Percentiles rank a stretch among this genome's conserved stretches.
phyloP scores from a whole-genome alignment of 805 yeast genomes.

The Geotrichum ghanense region DNA sequence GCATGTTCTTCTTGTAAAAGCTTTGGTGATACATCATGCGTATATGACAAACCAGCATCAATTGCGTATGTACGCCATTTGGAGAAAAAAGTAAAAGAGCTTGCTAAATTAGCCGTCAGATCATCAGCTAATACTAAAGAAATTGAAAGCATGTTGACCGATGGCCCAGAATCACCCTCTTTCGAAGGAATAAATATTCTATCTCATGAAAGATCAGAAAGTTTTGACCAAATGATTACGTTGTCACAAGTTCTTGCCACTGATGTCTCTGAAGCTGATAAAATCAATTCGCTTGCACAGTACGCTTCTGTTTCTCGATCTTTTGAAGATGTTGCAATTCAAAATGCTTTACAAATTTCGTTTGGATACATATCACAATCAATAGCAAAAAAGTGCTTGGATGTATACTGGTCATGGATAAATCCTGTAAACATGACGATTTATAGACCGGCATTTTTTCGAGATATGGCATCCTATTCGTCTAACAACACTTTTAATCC shows the following conservation, averaged over 20 bases:
- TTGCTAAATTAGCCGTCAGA: background rate
- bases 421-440: background rate
- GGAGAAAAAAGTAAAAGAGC: slow-evolving; percentile 11
- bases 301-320: background rate
- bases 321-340: background rate
- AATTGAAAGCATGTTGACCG: background rate
- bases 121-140: background rate
- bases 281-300: background rate
- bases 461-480: background rate
- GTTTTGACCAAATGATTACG: background rate
- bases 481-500: background rate
- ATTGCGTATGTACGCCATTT: slow-evolving; percentile 15
- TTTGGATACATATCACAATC: background rate
- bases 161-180: too few relatives aligned
- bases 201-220: background rate
- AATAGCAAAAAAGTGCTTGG: background rate
- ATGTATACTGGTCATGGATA: background rate
- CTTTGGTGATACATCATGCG: slow-evolving; percentile 10
- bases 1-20: slow-evolving; percentile 12
- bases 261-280: background rate
- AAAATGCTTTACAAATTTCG: slow-evolving; percentile 2
- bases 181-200: background rate
- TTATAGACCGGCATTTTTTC: slow-evolving; percentile 1
- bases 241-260: background rate
- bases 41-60: slow-evolving; percentile 17